These are phyloP conservation scores for Salvia miltiorrhiza DNA, from an alignment of 257 asterid species.

Conservation along the genomic window DNA sequence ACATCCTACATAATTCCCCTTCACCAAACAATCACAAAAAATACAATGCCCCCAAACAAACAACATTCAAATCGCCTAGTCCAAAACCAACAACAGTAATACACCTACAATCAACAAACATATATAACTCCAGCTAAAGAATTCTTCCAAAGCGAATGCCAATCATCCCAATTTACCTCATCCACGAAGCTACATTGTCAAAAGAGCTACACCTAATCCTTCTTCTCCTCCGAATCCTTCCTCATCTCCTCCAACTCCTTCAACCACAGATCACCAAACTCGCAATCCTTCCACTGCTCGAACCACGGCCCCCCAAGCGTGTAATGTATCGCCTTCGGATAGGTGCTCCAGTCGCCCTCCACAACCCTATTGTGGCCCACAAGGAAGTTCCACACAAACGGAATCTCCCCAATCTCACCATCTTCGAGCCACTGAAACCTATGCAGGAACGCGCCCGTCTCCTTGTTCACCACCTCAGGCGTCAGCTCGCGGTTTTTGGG, in stretches of 20 bases:
- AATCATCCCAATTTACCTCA: background rate
- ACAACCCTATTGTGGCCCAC: conserved; percentile 76
- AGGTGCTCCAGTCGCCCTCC: conserved; percentile 47
- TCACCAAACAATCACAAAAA: conserved; percentile 7
- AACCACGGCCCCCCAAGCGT: conserved; percentile 98
- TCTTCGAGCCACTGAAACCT: conserved; percentile 84
- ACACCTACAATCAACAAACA: background rate
- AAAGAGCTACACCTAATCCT: conserved; percentile 19
- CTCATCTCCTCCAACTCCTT: conserved; percentile 64
- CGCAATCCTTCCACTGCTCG: conserved; percentile 89
- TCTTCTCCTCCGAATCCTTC: conserved; percentile 33
- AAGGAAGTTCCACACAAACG: conserved; percentile 82
- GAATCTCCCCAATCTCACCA: conserved; percentile 72
- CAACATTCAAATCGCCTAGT: conserved; percentile 6
- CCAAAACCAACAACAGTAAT: too few relatives aligned
- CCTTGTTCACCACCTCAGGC: conserved; percentile 73
- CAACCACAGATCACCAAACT: conserved; percentile 82
- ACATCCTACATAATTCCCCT: background rate
- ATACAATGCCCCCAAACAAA: background rate
- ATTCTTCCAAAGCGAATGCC: conserved; percentile 2
- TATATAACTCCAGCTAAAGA: background rate
- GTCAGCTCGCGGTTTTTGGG: conserved; percentile 54
- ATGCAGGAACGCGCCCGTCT: conserved; percentile 75
- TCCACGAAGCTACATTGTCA: background rate
- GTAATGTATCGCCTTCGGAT: conserved; percentile 75